Percentiles rank a stretch among this genome's conserved stretches.
phyloP scores from a whole-genome alignment of 768 basidiomycete species.

The Terana coerulea region DNA sequence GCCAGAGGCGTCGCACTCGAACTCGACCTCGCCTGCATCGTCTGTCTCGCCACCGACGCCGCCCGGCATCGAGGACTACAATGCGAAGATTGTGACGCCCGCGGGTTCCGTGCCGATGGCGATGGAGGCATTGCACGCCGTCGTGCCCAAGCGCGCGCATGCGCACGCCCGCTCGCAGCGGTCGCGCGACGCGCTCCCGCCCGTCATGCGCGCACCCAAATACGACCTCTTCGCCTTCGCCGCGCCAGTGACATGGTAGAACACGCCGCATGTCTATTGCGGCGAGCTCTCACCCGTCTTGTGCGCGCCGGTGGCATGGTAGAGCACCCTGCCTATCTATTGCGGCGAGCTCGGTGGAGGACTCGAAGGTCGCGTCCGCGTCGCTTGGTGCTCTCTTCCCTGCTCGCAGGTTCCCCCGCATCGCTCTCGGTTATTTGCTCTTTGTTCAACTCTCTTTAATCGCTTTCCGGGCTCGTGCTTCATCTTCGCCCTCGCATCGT shows the following conservation, averaged over 20 bases:
- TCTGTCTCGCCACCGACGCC: conserved; percentile 29
- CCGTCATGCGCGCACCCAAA: neutral
- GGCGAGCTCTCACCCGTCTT: neutral
- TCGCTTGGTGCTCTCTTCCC: no score
- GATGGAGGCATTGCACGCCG: neutral
- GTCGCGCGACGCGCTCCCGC: neutral
- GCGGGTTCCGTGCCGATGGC: conserved; percentile 7
- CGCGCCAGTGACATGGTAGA: conserved; percentile 8
- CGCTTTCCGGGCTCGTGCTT: conserved; percentile 1
- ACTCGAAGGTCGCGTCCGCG: conserved; percentile 5
- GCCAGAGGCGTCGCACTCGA: conserved; percentile 27
- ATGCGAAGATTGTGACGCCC: conserved; percentile 19
- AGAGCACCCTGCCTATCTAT: neutral
- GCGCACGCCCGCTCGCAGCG: neutral
- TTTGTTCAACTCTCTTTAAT: neutral
- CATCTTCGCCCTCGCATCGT: neutral
- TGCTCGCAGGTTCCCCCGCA: neutral
- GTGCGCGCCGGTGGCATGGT: conserved; percentile 7
- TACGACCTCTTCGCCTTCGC: conserved; percentile 11
- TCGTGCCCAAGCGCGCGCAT: neutral
- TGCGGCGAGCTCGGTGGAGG: neutral
- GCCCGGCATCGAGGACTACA: conserved; percentile 22
- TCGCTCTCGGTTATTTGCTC: neutral
- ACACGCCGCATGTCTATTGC: neutral
- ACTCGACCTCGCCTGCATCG: conserved; percentile 28